Percentiles rank a stretch among this genome's conserved stretches.
Evolutionary conservation across 352 stramenopile genomes (phyloP).

Genomic region (Globisporangium takayamanum): DNA sequence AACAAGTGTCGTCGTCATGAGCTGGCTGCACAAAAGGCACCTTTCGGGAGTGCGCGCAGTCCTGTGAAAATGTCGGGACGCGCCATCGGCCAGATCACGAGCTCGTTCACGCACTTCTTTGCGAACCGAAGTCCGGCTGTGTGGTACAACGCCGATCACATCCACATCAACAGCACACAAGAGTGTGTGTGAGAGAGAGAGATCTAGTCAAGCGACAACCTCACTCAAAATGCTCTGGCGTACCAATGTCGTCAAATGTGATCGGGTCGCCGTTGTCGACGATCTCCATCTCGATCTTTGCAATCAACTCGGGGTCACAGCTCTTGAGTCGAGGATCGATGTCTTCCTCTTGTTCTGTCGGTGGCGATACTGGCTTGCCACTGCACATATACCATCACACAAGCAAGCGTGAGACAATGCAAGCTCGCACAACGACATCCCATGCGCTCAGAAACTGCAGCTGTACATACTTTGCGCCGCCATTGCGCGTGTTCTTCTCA

Average conservation of each 20-base stretch:
- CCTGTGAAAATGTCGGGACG: constrained; percentile 97
- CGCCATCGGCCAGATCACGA: constrained; percentile 98
- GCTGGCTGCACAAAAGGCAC: constrained; percentile 15
- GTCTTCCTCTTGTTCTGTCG: constrained; percentile 56
- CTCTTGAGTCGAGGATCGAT: constrained; percentile 92
- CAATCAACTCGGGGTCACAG: constrained; percentile 93
- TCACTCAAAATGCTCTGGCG: background rate
- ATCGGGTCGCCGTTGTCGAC: constrained; percentile 90
- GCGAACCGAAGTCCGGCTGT: constrained; percentile 93
- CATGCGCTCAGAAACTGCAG: too few species aligned
- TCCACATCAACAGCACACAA: background rate
- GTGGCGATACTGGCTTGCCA: constrained; percentile 11
- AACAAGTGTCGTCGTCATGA: background rate
- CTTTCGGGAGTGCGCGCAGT: constrained; percentile 89
- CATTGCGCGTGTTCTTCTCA: constrained; percentile 14
- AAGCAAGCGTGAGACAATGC: too few species aligned
- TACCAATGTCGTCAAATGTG: constrained; percentile 97
- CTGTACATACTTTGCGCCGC: constrained; percentile 5
- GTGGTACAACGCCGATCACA: background rate
- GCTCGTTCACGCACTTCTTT: constrained; percentile 97
- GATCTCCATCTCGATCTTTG: constrained; percentile 98
- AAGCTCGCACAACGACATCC: too few species aligned
- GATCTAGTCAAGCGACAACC: background rate
- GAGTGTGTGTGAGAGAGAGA: too few species aligned
- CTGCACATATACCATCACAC: background rate